Base-by-base conservation (phyloP, 2,329 filamentous ascomycete genomes). In the Ilyonectria sp. region DNA sequence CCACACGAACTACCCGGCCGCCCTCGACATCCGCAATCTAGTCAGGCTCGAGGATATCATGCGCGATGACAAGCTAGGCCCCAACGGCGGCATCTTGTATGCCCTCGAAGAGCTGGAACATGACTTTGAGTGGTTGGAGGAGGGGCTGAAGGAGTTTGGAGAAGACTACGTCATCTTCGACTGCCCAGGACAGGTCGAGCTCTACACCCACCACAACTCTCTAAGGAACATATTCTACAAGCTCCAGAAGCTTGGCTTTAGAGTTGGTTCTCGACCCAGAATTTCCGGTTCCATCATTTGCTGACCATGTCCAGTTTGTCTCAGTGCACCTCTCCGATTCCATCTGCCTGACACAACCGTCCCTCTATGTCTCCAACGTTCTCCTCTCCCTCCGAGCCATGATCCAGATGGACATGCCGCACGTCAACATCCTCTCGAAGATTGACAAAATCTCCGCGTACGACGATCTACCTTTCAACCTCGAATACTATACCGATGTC, bases 401-500 rank as follows among this genome's bases (percentile, higher is more conserved):
- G 95, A 90, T 99, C 60, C 96, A 98, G 82, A 95, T 99, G 89
- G 96, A 98, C 78, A 92, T 98, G 69, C 94, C 96, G 1, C 94
- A 98, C 78, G 86, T 99, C 73, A 99, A 99, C 77, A 93, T 99
- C 69, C 88, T 99, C 29, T 98, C 95, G 65, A 99, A 99, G 83
- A 97, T 99, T 82, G 96, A 99, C 82, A 98, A 98, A 78, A 86
- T 99, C 60, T 86, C 91, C 40, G 90, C 92, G 59, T 98, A 97
- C 77, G 92, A 94, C 53, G 90, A 93, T 29, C 86, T 99, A 0
- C 94, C 95, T 0, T 98, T 99, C 85, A 97, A 97, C 76, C 90
- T 99, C 67, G 95, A 98, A 72, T 99, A 92, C 81, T 99, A 98
- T 80, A 98, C 96, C 68, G 95, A 99, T 80, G 95, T 98, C 8